Base-by-base conservation (phyloP, 805 yeast genomes). In the Tetrapisispora phaffii region DNA sequence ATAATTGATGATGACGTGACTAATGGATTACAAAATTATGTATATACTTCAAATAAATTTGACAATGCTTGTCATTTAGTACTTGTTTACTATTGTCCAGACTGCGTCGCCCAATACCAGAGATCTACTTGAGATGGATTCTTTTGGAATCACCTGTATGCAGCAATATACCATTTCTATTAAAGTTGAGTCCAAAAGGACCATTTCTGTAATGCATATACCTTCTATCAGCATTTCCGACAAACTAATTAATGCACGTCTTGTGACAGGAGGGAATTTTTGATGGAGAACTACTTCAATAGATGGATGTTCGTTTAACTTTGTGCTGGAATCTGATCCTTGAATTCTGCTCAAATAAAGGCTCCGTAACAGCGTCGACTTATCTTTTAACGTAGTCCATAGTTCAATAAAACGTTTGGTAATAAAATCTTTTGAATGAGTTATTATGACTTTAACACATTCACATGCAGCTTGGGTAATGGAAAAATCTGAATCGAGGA, bases 361-460 rank as follows among this genome's bases (percentile, higher is more conserved):
- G 36, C 33, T 52, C 54, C 34, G 42, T 15, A 59, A 29, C 2
- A 60, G 45, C 6, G 23, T 20, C 4, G 59, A 56, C 7, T 47
- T 42, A 7, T 39, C 36, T 15, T 50, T 44, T 44, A 55, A 45
- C n/a, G 33, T 37, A 12, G 39, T 44, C 65, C 65, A 61, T 5
- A 60, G 41, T 6, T 59, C 63, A 8, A 55, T 42, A 45, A 61
- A 61, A 38, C 66, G 49, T 37, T 54, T 58, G 10, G 58, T 39
- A 4, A 59, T 47, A 35, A 61, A 61, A 34, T 57, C 58, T 13
- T 57, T 56, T 1, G 63, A 46, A 43, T 41, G 49, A 2, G 41
- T 50, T 10, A 61, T 54, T 26, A 59, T 43, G 21, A 45, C 47
- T 29, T 44, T 44, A 3, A 59, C 24, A 31, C 57, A 52, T n/a